Percentiles rank a stretch among this genome's conserved stretches.
Evolutionary conservation across 345 rosid species (phyloP).

Genomic region (Nephelium lappaceum): DNA sequence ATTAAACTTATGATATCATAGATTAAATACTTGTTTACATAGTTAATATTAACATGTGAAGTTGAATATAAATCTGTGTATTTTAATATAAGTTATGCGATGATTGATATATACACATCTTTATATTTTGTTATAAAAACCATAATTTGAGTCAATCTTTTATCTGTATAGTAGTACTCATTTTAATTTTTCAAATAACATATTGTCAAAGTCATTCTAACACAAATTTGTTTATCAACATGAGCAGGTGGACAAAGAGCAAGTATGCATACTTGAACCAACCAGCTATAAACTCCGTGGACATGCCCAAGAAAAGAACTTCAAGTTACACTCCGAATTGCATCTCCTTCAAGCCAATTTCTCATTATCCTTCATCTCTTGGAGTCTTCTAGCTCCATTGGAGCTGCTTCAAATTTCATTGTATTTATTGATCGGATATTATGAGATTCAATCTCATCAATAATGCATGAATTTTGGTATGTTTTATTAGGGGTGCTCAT

Average conservation of each 20-base stretch:
- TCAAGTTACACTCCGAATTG: conserved; percentile 60
- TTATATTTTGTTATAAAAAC: background rate
- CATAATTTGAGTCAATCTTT: too few species aligned
- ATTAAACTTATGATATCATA: too few species aligned
- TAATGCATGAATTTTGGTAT: background rate
- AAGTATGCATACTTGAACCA: conserved; percentile 91
- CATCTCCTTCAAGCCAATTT: conserved; percentile 62
- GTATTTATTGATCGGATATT: background rate
- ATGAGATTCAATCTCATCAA: background rate
- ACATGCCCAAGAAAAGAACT: conserved; percentile 46
- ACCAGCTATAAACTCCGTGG: conserved; percentile 60
- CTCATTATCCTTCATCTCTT: conserved; percentile 60
- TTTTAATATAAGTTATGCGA: too few species aligned
- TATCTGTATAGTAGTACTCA: background rate
- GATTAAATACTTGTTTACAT: too few species aligned
- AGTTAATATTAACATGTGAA: too few species aligned
- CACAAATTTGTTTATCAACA: background rate
- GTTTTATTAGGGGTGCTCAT: background rate
- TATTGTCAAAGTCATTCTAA: background rate
- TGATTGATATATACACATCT: background rate
- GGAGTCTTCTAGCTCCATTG: conserved; percentile 48
- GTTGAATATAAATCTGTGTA: background rate
- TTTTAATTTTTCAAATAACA: too few species aligned
- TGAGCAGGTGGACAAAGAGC: conserved; percentile 94
- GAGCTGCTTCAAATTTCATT: background rate